Base-by-base conservation (phyloP, 2,329 filamentous ascomycete species). In the Colletotrichum musicola region DNA sequence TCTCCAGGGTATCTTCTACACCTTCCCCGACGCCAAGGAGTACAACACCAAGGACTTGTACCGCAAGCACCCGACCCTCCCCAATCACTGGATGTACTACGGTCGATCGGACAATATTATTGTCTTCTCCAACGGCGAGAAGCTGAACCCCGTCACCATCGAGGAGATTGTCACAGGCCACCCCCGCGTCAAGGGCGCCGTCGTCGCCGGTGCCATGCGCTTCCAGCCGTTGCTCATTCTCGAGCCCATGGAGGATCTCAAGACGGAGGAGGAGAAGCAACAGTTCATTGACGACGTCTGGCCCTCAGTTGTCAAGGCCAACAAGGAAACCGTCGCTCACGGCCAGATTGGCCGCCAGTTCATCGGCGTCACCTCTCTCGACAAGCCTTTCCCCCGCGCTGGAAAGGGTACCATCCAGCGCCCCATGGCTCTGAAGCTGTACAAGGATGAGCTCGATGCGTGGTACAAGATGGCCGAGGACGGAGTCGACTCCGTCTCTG, bases 111-210 rank as follows among this genome's bases (percentile, higher is more conserved):
- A 84, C 49, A 79, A 83, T 38, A 68, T 83, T 10, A 77, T 84
- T 9, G 83, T 86, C 20, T 82, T 87, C 61, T 82, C 80, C 7
- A 85, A 82, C 61, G 84, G 84, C 25, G 83, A 86, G 75, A 86
- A 87, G 73, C 72, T 86, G 4, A 87, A 87, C 70, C 74, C 75
- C 6, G 75, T 83, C 13, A 80, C 77, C 3, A 82, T 85, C n/a
- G 84, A 86, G 71, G 71, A 74, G 0, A 77, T 76, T 4, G 72
- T 86, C 3, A 70, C 73, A 4, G 74, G 73, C 22, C 83, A 85
- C 60, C 79, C 81, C 0, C 68, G 75, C 1, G 71, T 86, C 55
- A 79, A 77, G 25, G 81, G 80, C 1, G 83, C 80, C 0, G 16
- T 86, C 0, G 82, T 87, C 1, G 82, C 85, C 0, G 86, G 86